A percentile compares a stretch with the other conserved stretches of the same genome.
Evolutionary conservation across 2,329 filamentous ascomycete genomes (phyloP).

Genomic region (Raffaelea ambrosiae): DNA sequence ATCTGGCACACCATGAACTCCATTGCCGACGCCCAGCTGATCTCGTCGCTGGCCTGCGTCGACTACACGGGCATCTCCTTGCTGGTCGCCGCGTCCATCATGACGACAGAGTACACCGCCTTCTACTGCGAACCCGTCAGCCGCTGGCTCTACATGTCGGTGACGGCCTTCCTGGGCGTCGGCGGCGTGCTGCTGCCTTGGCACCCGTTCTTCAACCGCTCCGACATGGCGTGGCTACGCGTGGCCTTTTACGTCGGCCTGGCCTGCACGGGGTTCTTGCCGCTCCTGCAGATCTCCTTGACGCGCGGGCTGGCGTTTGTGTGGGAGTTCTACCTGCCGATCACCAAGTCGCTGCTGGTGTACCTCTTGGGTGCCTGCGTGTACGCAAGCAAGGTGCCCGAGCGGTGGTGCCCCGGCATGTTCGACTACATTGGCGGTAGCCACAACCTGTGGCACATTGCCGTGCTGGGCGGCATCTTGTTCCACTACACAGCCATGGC

Average conservation of each 20-base stretch:
- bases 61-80: slow-evolving; percentile 97
- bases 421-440: slow-evolving; percentile 95
- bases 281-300: slow-evolving; percentile 72
- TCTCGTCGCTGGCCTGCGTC: slow-evolving; percentile 94
- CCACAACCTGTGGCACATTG: slow-evolving; percentile 96
- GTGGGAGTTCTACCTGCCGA: slow-evolving; percentile 80
- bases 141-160: slow-evolving; percentile 75
- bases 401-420: slow-evolving; percentile 83
- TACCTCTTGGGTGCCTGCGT: slow-evolving; percentile 79
- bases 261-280: slow-evolving; percentile 79
- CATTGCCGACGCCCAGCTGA: slow-evolving; percentile 78
- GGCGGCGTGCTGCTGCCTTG: slow-evolving; percentile 88
- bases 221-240: slow-evolving; percentile 86
- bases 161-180: slow-evolving; percentile 73
- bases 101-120: slow-evolving; percentile 96
- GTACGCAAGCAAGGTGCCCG: slow-evolving; percentile 87
- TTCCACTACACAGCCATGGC: slow-evolving; percentile 98
- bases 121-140: slow-evolving; percentile 95
- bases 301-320: slow-evolving; percentile 74
- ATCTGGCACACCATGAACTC: slow-evolving; percentile 99
- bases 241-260: slow-evolving; percentile 88
- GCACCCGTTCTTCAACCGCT: slow-evolving; percentile 89
- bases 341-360: slow-evolving; percentile 76
- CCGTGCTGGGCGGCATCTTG: slow-evolving; percentile 89
- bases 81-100: slow-evolving; percentile 89